A percentile compares a stretch with the other conserved stretches of the same genome.
These are phyloP conservation scores for Calocera cornea DNA, from an alignment of 768 basidiomycete species.

Conservation along the genomic window DNA sequence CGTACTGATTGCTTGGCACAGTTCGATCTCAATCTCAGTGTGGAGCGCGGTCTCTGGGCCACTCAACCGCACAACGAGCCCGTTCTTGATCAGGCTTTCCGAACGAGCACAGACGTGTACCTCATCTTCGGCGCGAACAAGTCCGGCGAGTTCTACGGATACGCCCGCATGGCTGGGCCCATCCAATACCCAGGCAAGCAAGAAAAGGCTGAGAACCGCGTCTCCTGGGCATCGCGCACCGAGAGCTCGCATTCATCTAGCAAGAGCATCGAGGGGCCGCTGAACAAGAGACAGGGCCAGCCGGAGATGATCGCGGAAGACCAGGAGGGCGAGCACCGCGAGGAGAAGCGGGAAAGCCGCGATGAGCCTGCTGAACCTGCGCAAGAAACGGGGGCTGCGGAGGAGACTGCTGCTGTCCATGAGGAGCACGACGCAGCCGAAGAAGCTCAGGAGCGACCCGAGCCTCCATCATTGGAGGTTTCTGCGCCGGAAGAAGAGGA, in stretches of 20 bases:
- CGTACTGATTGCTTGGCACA: slow-evolving; percentile 22
- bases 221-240: slow-evolving; percentile 45
- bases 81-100: slow-evolving; percentile 80
- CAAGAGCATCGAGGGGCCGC: neutral
- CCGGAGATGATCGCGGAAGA: slow-evolving; percentile 1
- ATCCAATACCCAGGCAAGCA: slow-evolving; percentile 7
- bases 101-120: slow-evolving; percentile 78
- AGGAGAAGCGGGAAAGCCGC: neutral
- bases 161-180: slow-evolving; percentile 48
- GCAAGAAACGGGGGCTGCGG: neutral
- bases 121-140: slow-evolving; percentile 89
- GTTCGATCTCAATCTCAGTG: slow-evolving; percentile 69
- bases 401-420: neutral
- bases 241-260: slow-evolving; percentile 1
- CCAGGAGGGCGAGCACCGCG: neutral
- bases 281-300: neutral
- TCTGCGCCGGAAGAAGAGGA: neutral
- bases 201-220: slow-evolving; percentile 28
- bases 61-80: slow-evolving; percentile 89
- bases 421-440: neutral
- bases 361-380: neutral
- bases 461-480: neutral
- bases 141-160: slow-evolving; percentile 89
- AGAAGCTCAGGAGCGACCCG: neutral
- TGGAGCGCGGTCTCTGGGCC: slow-evolving; percentile 70